Conservation (phyloP, 371 early-diverging fungal genomes). For the Chytridiales sp. region DNA sequence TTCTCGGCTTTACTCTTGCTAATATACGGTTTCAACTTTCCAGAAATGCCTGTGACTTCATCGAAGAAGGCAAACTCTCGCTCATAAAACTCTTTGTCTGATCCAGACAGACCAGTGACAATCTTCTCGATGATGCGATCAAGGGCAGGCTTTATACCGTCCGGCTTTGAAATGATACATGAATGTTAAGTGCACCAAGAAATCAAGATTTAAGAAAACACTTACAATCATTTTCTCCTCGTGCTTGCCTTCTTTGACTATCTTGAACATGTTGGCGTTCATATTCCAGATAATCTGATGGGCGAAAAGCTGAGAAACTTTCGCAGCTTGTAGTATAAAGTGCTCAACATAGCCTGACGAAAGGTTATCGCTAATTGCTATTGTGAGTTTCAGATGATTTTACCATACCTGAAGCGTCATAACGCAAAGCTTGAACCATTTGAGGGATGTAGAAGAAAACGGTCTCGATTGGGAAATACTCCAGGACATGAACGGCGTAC, state of each 20-base stretch:
- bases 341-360: constrained; percentile 83
- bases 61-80: constrained; percentile 94
- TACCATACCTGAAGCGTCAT: constrained; percentile 66
- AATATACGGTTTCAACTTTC: constrained; percentile 93
- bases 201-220: constrained; percentile 8
- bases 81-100: constrained; percentile 86
- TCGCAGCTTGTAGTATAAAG: constrained; percentile 89
- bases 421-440: constrained; percentile 95
- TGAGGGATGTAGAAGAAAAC: constrained; percentile 99
- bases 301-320: constrained; percentile 85
- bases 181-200: constrained; percentile 2
- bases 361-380: not conserved
- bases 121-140: constrained; percentile 85
- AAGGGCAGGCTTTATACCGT: constrained; percentile 77
- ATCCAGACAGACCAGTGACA: constrained; percentile 73
- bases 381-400: not conserved
- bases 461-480: constrained; percentile 84
- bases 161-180: constrained; percentile 23
- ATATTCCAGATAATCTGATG: constrained; percentile 99
- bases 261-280: constrained; percentile 94
- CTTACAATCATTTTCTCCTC: constrained; percentile 24
- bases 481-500: constrained; percentile 88
- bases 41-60: constrained; percentile 95
- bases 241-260: constrained; percentile 69
- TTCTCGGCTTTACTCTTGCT: constrained; percentile 88